phyloP scores from a whole-genome alignment of 169 alveolate genomes.

The Babesia ovis region DNA sequence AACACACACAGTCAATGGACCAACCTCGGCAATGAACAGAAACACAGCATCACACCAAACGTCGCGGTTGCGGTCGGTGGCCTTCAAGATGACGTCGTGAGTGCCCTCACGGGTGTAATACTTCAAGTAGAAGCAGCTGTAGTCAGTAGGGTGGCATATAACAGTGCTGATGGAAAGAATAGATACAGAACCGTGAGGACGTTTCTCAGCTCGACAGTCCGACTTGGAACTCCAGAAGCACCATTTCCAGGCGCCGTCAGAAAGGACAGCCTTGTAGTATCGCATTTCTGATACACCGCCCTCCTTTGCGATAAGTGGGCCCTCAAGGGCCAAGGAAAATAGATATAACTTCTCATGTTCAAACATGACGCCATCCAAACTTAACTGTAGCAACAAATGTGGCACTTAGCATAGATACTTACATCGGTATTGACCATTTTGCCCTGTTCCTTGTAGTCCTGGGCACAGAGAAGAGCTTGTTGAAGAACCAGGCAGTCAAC shows the following conservation, averaged over 20 bases:
- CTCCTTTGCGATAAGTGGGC: constrained; percentile 62
- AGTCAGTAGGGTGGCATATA: constrained; percentile 60
- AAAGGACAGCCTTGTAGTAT: constrained; percentile 40
- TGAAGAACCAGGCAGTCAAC: constrained; percentile 59
- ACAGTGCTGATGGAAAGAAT: constrained; percentile 61
- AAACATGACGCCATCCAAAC: constrained; percentile 30
- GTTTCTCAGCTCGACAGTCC: constrained; percentile 39
- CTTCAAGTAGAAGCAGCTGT: constrained; percentile 68
- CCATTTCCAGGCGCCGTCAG: constrained; percentile 59
- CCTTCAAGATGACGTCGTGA: constrained; percentile 76
- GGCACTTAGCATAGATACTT: background rate
- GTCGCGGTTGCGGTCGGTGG: constrained; percentile 79
- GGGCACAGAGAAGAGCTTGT: constrained; percentile 59
- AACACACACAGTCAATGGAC: background rate
- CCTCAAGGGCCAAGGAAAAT: constrained; percentile 61
- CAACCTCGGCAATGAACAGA: constrained; percentile 67
- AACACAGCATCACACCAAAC: constrained; percentile 83
- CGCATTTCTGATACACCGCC: constrained; percentile 57
- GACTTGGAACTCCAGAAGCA: constrained; percentile 56
- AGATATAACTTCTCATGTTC: constrained; percentile 54
- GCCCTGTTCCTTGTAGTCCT: constrained; percentile 50
- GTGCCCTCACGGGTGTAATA: constrained; percentile 74
- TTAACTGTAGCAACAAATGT: constrained; percentile 18
- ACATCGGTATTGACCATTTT: constrained; percentile 31
- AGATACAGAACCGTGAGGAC: constrained; percentile 35